These are phyloP conservation scores for Austropuccinia psidii DNA, from an alignment of 1,284 basidiomycete species.

Conservation along the genomic window DNA sequence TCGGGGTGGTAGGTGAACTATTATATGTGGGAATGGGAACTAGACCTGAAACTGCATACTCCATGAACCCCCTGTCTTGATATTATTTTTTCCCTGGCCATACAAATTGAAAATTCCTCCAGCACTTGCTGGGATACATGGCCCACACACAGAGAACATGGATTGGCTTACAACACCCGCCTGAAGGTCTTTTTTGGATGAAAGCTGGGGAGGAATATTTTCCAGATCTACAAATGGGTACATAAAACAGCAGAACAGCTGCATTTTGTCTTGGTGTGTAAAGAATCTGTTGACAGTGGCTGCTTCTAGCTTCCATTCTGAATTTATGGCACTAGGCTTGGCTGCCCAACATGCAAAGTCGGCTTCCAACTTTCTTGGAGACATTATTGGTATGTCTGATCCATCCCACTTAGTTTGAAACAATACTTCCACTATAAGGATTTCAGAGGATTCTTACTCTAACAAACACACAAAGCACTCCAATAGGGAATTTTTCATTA, in stretches of 20 bases:
- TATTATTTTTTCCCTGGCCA: background rate
- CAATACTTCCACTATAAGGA: background rate
- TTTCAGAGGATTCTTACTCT: background rate
- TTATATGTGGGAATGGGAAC: too few species aligned
- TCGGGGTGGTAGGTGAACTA: too few species aligned
- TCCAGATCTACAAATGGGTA: background rate
- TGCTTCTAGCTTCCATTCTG: background rate
- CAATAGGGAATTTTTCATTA: background rate
- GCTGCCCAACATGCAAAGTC: background rate
- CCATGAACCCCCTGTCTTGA: too few species aligned
- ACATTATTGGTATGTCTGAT: background rate
- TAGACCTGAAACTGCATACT: too few species aligned
- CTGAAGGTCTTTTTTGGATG: too few species aligned
- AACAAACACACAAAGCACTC: background rate
- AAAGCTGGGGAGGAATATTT: background rate
- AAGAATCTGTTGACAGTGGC: background rate
- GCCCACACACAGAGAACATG: background rate
- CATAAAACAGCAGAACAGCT: background rate
- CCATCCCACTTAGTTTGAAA: background rate
- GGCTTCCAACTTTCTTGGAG: background rate
- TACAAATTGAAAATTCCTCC: background rate
- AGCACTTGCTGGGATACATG: background rate
- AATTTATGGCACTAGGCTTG: conserved; percentile 2
- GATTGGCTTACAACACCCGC: background rate
- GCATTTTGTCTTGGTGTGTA: background rate